A percentile compares a stretch with the other conserved stretches of the same genome.
Evolutionary conservation across 2,329 filamentous ascomycete species (phyloP).

Genomic region (Gaeumannomyces sp.): DNA sequence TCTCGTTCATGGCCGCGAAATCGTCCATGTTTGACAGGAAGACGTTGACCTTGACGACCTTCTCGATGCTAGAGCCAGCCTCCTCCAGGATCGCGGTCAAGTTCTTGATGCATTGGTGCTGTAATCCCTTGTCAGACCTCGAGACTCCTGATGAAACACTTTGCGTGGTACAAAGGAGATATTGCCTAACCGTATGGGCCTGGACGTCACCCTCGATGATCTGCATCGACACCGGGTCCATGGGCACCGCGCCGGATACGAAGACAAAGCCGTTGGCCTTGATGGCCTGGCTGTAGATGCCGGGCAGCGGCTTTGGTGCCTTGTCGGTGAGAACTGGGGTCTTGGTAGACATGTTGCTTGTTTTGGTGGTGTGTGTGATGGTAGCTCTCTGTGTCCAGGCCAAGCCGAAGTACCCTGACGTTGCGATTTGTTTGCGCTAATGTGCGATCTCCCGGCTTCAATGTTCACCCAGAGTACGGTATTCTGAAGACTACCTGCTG

Average conservation of each 20-base stretch:
- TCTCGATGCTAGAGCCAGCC: slow-evolving; percentile 57
- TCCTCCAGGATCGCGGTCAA: slow-evolving; percentile 63
- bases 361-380: slow-evolving; percentile 35
- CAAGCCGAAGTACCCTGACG: neutral
- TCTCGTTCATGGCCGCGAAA: slow-evolving; percentile 69
- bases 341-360: slow-evolving; percentile 36
- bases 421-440: too few species aligned
- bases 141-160: slow-evolving; percentile 2
- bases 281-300: slow-evolving; percentile 50
- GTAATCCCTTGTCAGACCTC: slow-evolving; percentile 4
- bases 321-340: slow-evolving; percentile 32
- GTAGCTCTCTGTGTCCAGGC: slow-evolving; percentile 17
- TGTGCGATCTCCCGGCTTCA: neutral
- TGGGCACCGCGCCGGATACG: slow-evolving; percentile 66
- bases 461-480: neutral
- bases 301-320: slow-evolving; percentile 33
- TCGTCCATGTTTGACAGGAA: slow-evolving; percentile 69
- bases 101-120: slow-evolving; percentile 63
- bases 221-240: slow-evolving; percentile 48
- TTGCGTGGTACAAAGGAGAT: neutral
- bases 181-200: slow-evolving; percentile 48
- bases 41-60: slow-evolving; percentile 67
- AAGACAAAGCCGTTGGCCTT: slow-evolving; percentile 62
- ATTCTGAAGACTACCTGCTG: neutral
- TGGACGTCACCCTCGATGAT: slow-evolving; percentile 59